Base-by-base conservation (phyloP, 495 filamentous ascomycete species). In the Xanthoparmelia taractica region DNA sequence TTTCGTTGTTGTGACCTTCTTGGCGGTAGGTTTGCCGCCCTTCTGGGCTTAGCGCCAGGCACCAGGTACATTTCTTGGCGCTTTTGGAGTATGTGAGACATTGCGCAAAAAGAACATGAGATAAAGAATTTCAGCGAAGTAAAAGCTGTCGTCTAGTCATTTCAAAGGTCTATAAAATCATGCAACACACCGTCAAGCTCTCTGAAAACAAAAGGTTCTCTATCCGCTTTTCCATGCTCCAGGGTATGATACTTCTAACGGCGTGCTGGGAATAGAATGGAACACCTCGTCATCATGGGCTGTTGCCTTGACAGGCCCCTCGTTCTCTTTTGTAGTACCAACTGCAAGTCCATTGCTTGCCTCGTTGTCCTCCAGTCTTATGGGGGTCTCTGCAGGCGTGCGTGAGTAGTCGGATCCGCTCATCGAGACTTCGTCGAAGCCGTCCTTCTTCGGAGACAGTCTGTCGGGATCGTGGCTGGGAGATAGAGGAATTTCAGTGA, bases 231-330 rank as follows among this genome's bases (percentile, higher is more conserved):
- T 55, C 54, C 33, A 48, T 55, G 56, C 65, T 43, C 60, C 27
- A 37, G 55, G 61, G 20, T 48, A 27, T 13, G 61, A 33, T 76
- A 29, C 77, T 71, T 73, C 84, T 79, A 60, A 77, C 73, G 25
- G 82, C 77, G 57, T 84, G 66, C 56, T 77, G 69, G 60, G 74
- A 73, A 70, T 82, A 69, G 75, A 88, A 79, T 74, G 85, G 64
- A 77, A 79, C 27, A 76, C 75, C 0, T 77, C 76, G 64, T 69
- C 71, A 5, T 76, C 73, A 27, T 63, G 38, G 8, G 64, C 59
- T 15, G 61, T 48, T 33, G 72, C 59, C 33, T 70, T 69, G 0
- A 66, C 61, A 38, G 70, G 67, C 3, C 71, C 52, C 15, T 67
- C 65, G 11, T 63, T 40, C 23, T 68, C 31, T 17, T 68, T 68